Evolutionary conservation across 139 green algal genomes (phyloP).

Genomic region (Chlorella sp.): DNA sequence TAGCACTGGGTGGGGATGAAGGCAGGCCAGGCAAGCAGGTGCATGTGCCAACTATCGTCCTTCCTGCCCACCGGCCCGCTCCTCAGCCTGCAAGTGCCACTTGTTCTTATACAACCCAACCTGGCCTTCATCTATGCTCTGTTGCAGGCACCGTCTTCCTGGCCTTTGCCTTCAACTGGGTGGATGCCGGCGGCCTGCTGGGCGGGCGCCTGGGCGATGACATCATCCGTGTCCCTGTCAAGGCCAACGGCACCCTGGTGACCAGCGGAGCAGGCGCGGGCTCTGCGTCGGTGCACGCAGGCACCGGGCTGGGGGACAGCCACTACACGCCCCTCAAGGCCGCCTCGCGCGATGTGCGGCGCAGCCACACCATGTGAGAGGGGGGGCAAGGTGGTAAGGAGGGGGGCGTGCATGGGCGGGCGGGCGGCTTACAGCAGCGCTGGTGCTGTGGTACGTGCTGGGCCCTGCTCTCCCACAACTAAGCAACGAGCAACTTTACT

Average conservation of each 20-base stretch:
- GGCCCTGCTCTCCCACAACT: neutral
- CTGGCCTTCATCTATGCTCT: neutral
- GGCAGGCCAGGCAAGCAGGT: too few species aligned
- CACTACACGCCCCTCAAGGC: neutral
- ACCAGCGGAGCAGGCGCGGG: neutral
- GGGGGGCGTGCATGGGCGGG: neutral
- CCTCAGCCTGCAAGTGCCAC: too few species aligned
- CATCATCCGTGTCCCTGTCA: conserved; percentile 31
- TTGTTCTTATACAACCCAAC: too few species aligned
- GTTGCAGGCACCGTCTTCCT: conserved; percentile 75
- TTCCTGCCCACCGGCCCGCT: too few species aligned
- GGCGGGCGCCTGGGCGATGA: conserved; percentile 57
- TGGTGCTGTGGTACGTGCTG: neutral
- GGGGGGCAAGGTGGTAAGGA: too few species aligned
- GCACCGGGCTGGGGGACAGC: neutral
- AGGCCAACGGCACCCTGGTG: neutral
- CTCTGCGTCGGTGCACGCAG: neutral
- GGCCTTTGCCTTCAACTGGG: conserved; percentile 80
- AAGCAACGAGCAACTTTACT: neutral
- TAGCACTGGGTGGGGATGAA: too few species aligned
- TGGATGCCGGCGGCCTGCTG: conserved; percentile 72
- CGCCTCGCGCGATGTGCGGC: conserved; percentile 23
- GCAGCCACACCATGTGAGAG: conserved; percentile 35
- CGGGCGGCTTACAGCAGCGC: neutral
- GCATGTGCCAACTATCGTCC: too few species aligned